Evolutionary conservation across 2,329 filamentous ascomycete genomes (phyloP), one percentile per base, ranked within the genome.

Genomic region (Fonsecaea pedrosoi): DNA sequence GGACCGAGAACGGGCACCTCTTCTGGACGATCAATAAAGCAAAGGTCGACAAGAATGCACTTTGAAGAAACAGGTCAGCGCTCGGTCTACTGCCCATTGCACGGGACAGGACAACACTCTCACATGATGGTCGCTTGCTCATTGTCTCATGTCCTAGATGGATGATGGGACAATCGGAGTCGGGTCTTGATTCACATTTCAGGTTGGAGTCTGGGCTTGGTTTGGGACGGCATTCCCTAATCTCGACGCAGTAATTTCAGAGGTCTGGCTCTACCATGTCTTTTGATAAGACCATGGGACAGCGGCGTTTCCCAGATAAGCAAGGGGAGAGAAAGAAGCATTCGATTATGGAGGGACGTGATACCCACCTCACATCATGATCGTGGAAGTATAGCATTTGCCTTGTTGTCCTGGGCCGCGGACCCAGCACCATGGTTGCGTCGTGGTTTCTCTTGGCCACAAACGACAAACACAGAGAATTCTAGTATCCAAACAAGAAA

Each of bases 1-100:
- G 70, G 85, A 86, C 64, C 79, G 82, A 13, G 85, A 87, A 77
- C 78, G 85, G 60, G 80, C 83, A 64, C 85, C 85, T 2, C 73
- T 87, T 75, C 78, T 87, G 67, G 79, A 82, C 35, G 80, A 83
- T 40, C 73, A 78, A 54, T 77, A 72, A 69, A 45, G 21, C 25
- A 50, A 21, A 50, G 45, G 45, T 50, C 18, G 18, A 50, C 18
- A 15, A 45, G 15, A 45, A 3, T 21, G 40, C 15, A 7, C 21
- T n/a, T 7, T 21, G 40, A 7, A 35, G 37, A 32, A 32, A 10
- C 56, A 35, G 30, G 35, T 58, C n/a, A 30, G 8, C 35, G 8
- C 18, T 13, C 35, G 42, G 55, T n/a, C 30, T 50, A 13, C 30
- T 15, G 21, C 48, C 7, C 13, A 34, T 18, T 8, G 3, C 6